Conservation (phyloP, 2,329 filamentous ascomycete species). For the Claviceps sp. region DNA sequence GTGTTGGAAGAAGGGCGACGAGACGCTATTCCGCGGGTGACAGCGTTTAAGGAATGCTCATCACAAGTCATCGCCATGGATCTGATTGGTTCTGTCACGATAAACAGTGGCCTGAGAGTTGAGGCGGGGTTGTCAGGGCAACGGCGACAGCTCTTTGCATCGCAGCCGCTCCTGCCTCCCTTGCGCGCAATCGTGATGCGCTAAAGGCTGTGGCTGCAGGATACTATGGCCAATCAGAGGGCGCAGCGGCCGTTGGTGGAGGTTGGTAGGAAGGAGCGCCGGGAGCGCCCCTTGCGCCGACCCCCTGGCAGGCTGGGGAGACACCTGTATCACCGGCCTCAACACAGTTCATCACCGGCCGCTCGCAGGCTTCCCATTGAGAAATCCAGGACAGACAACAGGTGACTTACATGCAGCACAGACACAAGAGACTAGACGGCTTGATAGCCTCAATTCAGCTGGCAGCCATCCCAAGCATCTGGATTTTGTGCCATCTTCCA, state of each 20-base stretch:
- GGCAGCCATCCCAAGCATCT: too few species aligned
- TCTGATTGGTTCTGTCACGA: slow-evolving; percentile 5
- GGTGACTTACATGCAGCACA: neutral
- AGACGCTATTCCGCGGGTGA: slow-evolving; percentile 1
- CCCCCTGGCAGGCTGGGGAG: neutral
- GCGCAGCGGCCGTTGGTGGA: too few species aligned
- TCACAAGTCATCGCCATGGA: neutral
- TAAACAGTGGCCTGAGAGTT: slow-evolving; percentile 3
- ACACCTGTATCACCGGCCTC: neutral
- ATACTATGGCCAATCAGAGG: neutral
- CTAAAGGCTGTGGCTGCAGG: neutral
- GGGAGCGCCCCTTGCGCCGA: neutral
- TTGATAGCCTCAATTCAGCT: neutral
- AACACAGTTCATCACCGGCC: neutral
- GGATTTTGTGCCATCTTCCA: too few species aligned
- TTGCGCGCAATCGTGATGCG: neutral
- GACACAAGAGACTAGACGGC: neutral
- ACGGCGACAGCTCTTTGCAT: neutral
- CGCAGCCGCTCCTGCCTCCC: neutral
- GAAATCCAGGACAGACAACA: neutral
- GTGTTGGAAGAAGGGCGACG: neutral
- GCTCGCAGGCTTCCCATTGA: neutral
- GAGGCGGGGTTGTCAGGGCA: slow-evolving; percentile 4
- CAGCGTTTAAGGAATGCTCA: slow-evolving; percentile 8
- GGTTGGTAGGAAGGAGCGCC: neutral